These are phyloP conservation scores for Calonectria naviculata DNA, from an alignment of 2,329 filamentous ascomycete genomes.

Conservation along the genomic window DNA sequence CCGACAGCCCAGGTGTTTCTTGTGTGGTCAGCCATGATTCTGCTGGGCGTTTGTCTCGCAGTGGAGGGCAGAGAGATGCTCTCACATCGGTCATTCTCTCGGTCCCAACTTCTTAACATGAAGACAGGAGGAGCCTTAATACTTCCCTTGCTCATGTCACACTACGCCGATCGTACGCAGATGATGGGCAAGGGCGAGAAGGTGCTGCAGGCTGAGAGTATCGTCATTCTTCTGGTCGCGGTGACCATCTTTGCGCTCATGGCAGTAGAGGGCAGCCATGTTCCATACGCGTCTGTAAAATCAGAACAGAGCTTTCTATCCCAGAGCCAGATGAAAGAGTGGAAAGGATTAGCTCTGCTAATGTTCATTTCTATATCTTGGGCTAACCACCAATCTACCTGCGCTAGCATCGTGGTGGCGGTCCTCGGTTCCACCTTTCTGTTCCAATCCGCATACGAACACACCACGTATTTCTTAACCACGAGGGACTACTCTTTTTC, in stretches of 20 bases:
- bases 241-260: constrained; percentile 29
- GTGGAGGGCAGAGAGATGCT: constrained; percentile 27
- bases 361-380: constrained; percentile 57
- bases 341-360: constrained; percentile 74
- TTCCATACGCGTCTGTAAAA: neutral
- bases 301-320: constrained; percentile 34
- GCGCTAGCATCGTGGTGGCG: constrained; percentile 61
- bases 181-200: constrained; percentile 42
- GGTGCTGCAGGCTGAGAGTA: constrained; percentile 34
- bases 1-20: constrained; percentile 36
- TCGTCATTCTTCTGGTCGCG: constrained; percentile 27
- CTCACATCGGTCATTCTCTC: constrained; percentile 20
- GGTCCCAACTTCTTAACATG: constrained; percentile 32
- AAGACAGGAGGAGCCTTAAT: constrained; percentile 37
- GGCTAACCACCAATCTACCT: constrained; percentile 55
- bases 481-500: constrained; percentile 67
- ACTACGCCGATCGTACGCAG: constrained; percentile 44
- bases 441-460: constrained; percentile 71
- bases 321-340: constrained; percentile 70
- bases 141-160: constrained; percentile 40
- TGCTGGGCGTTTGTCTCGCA: constrained; percentile 30
- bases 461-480: constrained; percentile 67
- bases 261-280: constrained; percentile 28
- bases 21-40: constrained; percentile 30
- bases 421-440: constrained; percentile 68